These are phyloP conservation scores for Endotrypanum monterogeii DNA, from an alignment of 208 protist species.

Conservation along the genomic window DNA sequence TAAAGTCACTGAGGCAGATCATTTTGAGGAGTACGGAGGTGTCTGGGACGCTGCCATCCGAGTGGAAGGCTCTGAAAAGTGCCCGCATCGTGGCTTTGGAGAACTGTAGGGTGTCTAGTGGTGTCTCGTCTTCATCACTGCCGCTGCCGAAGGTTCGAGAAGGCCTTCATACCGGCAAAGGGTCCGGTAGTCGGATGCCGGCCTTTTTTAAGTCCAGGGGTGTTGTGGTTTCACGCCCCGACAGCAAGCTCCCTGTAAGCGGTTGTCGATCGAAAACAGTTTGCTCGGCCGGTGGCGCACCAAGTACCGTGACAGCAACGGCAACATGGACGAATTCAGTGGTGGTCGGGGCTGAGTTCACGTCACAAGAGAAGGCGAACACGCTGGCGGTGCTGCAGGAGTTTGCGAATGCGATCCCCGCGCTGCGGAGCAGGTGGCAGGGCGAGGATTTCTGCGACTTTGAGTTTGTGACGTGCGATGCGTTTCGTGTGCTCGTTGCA, in stretches of 20 bases:
- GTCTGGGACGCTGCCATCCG: conserved; percentile 9
- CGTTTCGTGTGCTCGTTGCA: not conserved
- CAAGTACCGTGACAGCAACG: no score
- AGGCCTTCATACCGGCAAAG: no score
- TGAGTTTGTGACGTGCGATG: not conserved
- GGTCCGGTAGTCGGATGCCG: no score
- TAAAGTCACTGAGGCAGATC: not conserved
- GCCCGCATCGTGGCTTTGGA: not conserved
- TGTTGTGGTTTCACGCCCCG: no score
- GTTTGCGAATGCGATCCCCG: conserved; percentile 1
- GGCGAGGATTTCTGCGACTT: conserved; percentile 5
- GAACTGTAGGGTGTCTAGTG: not conserved
- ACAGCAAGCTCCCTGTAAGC: no score
- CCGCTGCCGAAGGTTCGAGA: no score
- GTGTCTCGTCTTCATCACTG: not conserved
- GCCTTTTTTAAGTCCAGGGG: no score
- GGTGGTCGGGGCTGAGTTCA: not conserved
- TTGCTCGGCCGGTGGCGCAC: no score
- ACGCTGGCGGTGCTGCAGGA: conserved; percentile 2
- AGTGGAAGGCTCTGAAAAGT: conserved; percentile 4
- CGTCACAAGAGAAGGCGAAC: not conserved
- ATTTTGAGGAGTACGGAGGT: not conserved
- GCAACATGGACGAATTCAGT: no score
- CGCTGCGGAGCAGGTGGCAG: not conserved
- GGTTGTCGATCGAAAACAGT: no score